Base-by-base conservation (phyloP, 352 stramenopile species). In the Globisporangium okanoganense region DNA sequence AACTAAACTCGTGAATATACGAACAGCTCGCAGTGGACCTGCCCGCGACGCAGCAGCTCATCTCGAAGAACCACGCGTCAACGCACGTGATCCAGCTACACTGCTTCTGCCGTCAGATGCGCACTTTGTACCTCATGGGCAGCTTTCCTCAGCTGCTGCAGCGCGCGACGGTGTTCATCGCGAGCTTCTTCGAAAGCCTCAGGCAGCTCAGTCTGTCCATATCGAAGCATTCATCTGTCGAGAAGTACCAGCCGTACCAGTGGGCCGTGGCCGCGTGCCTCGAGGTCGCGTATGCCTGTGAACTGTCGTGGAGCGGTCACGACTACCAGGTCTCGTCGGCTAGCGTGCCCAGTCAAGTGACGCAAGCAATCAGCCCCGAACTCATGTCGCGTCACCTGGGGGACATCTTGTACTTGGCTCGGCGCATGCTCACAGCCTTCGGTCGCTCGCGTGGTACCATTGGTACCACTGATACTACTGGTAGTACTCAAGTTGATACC, bases 101-200 rank as follows among this genome's bases (percentile, higher is more conserved):
- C 59, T 88, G 86, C 58, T 94, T 91, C 52, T 87, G 73, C 56
- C 78, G 82, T 0, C 85, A 94, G 59, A 86, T 94, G 3, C 79
- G 81, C 22, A 89, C 75, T 4, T 65, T 92, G 20, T 91, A 90
- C 58, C 65, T 92, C 24, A 89, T 85, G 74, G 79, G 79, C 13
- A 81, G 72, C 40, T 88, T 88, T 51, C 70, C 69, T 0, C 78
- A 90, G 49, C 67, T 94, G 24, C 71, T 90, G 18, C 48, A 76
- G 45, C 81, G 85, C 35, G 71, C 76, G 4, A 75, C 70, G 0
- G 58, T 48, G 5, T 92, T 94, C 54, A 87, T 92, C 22, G 56
- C 72, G 13, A 66, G 68, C 0, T 90, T 94, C 52, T 58, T 83
- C 2, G 10, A 31, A 4, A 57, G 76, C 5, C 62, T 94, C 5